Evolutionary conservation across 129 eudicot species (phyloP), one percentile per base, ranked within the genome.

Genomic region (Silybum marianum): DNA sequence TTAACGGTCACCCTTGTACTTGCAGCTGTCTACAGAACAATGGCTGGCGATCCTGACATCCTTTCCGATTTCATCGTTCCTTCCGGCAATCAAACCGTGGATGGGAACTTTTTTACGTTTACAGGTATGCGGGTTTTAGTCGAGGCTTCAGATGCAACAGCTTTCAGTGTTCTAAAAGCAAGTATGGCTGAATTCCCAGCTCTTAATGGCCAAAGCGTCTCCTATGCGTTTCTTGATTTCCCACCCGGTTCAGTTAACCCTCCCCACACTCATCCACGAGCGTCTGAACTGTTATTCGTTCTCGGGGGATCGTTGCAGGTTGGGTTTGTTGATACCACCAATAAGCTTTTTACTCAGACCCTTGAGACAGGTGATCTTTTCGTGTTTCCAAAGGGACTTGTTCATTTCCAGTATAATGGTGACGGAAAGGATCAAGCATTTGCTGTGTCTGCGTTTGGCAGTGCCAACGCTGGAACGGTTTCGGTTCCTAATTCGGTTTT

Each of bases 141-240:
- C 12, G 69, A 26, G 14, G 66, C 24, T 25, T 74, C 48, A 32
- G 71, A 54, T 3, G 6, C 73, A 12, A 8, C 11, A 24, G 19
- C 65, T 62, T 77, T 76, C 30, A 60, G 58, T 51, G 72, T 69
- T 18, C 10, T 39, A 14, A 83, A 76, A 28, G 78, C 40, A 19
- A 23, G 86, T 72, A 70, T 77, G 82, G 46, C 82, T 3, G 68
- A 82, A 51, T 76, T 82, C 38, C 82, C 77, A 4, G 77, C 72
- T 68, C 72, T 82, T 26, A 82, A 82, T 1, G 81, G 86, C 16
- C 85, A 82, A 76, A 51, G 81, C 9, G 78, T 76, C 14, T 82
- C 81, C 12, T 75, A 46, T 69, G 82, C 81, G 9, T 25, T 82
- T 60, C 81, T 82, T 26, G 63, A 76, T 58, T 76, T 75, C 80